Evolutionary conservation across 2,329 filamentous ascomycete species (phyloP), one percentile per base, ranked within the genome.

Genomic region (Phaeosphaeriaceae sp.): DNA sequence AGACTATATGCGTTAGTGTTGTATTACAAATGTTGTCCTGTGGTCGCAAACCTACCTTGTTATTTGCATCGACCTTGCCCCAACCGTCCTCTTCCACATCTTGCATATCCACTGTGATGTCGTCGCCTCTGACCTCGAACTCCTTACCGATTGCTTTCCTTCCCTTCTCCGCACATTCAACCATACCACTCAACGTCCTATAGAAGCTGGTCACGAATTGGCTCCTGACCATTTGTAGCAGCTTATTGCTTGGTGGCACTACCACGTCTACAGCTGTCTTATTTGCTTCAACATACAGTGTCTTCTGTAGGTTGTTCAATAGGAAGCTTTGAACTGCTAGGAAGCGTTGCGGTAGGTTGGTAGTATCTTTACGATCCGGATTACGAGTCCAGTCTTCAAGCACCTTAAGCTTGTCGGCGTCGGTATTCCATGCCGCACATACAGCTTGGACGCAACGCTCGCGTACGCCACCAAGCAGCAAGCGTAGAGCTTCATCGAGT

Each of bases 141-240:
- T 78, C 77, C 17, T 77, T 76, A 37, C 87, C 85, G 1, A 83
- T 77, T 60, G 84, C 85, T 60, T 86, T 84, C 12, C 86, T 73
- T 3, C 87, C 83, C 48, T 86, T 85, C 74, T 97, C 92, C 3
- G 94, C 93, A 72, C 96, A 97, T 74, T 97, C 94, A 1, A 99
- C 92, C 86, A 99, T 93, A 17, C 93, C 94, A 63, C 90, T 95
- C 30, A 99, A 77, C 6, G 91, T 91, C 72, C 96, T 96, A 75
- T 97, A 97, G 35, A 99, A 77, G 49, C 92, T 96, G 6, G 88
- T 92, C 13, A 96, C 92, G 67, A 99, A 99, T 67, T 96, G 91
- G 57, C 87, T 88, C 57, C 92, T 85, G 13, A 97, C 91, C 84
- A 92, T 91, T 71, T 96, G 90, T 35, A 97, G 79, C 35, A 97